These are phyloP conservation scores for Dryas integrifolia DNA, from an alignment of 331 rosid genomes.

Conservation along the genomic window DNA sequence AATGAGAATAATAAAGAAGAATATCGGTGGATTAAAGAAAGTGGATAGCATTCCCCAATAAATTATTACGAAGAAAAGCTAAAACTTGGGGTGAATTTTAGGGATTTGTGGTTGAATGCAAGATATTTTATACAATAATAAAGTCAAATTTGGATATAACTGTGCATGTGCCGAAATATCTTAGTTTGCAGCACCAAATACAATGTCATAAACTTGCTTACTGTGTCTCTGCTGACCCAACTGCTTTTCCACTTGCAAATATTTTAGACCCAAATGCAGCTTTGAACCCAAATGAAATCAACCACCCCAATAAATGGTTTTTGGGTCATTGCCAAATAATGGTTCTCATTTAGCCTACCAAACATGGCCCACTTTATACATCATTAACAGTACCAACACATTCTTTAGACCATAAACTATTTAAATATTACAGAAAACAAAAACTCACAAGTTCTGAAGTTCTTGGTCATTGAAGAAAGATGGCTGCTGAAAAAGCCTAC, in stretches of 20 bases:
- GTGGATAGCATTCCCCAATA: not conserved
- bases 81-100: not conserved
- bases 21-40: too few species aligned
- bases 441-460: too few species aligned
- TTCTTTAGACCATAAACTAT: not conserved
- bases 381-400: not conserved
- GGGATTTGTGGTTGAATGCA: not conserved
- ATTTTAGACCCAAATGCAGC: constrained; percentile 10
- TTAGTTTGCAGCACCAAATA: constrained; percentile 2
- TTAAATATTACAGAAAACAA: too few species aligned
- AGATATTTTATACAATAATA: not conserved
- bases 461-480: not conserved
- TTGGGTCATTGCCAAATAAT: constrained; percentile 1
- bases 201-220: constrained; percentile 4
- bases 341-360: not conserved
- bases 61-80: not conserved
- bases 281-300: constrained; percentile 5
- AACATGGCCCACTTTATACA: not conserved
- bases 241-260: constrained; percentile 18
- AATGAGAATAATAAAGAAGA: not conserved
- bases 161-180: not conserved
- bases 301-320: not conserved
- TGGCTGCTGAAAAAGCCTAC: not conserved
- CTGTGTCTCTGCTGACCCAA: not conserved
- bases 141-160: not conserved